Evolutionary conservation across 257 asterid genomes (phyloP).

Genomic region (Ophiorrhiza pumila): DNA sequence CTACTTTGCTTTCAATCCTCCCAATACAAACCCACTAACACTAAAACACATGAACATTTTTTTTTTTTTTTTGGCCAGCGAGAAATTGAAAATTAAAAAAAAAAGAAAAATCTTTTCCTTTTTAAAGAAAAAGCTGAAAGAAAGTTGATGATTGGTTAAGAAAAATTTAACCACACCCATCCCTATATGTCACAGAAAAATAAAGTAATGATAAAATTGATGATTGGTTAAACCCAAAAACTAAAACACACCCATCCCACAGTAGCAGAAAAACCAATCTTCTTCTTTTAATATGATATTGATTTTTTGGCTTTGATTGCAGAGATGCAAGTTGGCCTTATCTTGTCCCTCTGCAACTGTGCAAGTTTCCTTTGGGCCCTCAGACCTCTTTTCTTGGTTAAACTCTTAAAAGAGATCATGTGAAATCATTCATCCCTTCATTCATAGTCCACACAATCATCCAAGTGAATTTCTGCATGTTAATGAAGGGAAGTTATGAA

Average conservation of each 20-base stretch:
- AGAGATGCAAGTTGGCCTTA: conserved; percentile 33
- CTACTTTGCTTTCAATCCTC: conserved; percentile 5
- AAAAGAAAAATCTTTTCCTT: not conserved
- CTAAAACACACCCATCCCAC: conserved; percentile 22
- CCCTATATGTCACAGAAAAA: conserved; percentile 12
- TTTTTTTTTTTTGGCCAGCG: not conserved
- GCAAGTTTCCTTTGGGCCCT: conserved; percentile 23
- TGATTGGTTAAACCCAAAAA: conserved; percentile 19
- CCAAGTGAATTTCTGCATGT: conserved; percentile 13
- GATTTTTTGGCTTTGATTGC: conserved; percentile 22
- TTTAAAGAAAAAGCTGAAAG: not conserved
- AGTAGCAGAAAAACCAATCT: not conserved
- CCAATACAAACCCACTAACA: conserved; percentile 6
- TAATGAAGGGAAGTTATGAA: not conserved
- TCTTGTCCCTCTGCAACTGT: conserved; percentile 33
- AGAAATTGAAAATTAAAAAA: not conserved
- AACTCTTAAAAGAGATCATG: conserved; percentile 22
- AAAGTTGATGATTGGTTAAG: conserved; percentile 10
- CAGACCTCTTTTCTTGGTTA: no score
- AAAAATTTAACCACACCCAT: conserved; percentile 18
- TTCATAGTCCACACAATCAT: conserved; percentile 4
- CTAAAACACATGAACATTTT: not conserved
- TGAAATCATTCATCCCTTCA: conserved; percentile 6
- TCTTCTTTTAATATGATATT: conserved; percentile 5
- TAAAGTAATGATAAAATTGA: not conserved